Base-by-base conservation (phyloP, 768 basidiomycete genomes). In the Lepiota venenata region DNA sequence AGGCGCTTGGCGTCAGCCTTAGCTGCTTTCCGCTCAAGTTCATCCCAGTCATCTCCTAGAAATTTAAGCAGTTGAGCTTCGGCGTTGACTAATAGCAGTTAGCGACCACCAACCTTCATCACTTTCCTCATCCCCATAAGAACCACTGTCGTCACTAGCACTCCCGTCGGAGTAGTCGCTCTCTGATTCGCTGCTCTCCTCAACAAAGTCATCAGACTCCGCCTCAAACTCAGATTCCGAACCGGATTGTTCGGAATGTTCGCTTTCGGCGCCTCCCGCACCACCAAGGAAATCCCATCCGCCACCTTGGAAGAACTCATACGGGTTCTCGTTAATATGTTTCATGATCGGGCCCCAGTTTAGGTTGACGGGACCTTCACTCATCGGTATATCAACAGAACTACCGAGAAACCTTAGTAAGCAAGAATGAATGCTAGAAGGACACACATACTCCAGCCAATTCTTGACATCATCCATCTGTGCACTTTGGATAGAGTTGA, bases 261-360 rank as follows among this genome's bases (percentile, higher is more conserved):
- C 72, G 63, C 74, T 78, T 66, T 88, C 90, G 12, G 77, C 82
- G 27, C 80, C 88, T 55, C 78, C 81, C 9, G 82, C 75, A 39
- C 87, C 86, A 12, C 87, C 84, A 56, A 98, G 79, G 85, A 94
- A 98, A 53, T 72, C 75, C 96, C 96, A 98, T 35, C 97, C 97
- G n/a, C 93, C 94, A 46, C 87, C 84, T 58, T 88, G 87, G 84
- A 95, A 99, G 75, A 98, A 99, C 25, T 90, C 92, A 60, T 89
- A 85, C 0, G 97, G 94, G 58, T 88, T 92, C 60, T 98, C 96
- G 58, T 97, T 97, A 71, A 98, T 87, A 37, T 93, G 95, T 71
- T 98, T 98, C 93, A 99, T 98, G 68, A 99, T 97, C 2, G 90
- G 91, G 4, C 87, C 86, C 97, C 96, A 99, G 64, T 97, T 96